A percentile compares a stretch with the other conserved stretches of the same genome.
Conservation (phyloP, 768 basidiomycete species). For the Pulveroboletus ravenelii region DNA sequence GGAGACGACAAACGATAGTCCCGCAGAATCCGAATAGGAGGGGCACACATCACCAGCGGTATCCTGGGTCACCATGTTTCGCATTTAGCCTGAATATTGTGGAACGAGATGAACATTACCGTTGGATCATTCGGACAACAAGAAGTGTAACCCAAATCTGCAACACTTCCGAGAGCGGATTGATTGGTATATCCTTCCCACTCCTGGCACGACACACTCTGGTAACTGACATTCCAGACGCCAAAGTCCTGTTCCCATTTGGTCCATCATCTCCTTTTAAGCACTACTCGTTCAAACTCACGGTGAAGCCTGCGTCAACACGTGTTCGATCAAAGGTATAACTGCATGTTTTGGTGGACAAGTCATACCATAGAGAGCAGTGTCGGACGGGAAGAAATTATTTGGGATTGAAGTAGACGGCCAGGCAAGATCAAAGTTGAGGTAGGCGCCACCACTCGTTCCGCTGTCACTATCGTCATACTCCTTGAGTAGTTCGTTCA, state of each 20-base stretch:
- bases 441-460: constrained; percentile 56
- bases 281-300: constrained; percentile 17
- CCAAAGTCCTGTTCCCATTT: constrained; percentile 63
- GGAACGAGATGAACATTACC: constrained; percentile 32
- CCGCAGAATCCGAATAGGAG: constrained; percentile 65
- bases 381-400: constrained; percentile 73
- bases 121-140: constrained; percentile 74
- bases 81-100: constrained; percentile 1
- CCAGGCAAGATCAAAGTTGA: constrained; percentile 82
- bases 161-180: constrained; percentile 65
- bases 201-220: constrained; percentile 55
- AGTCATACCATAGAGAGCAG: constrained; percentile 53
- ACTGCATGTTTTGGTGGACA: neutral
- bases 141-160: constrained; percentile 49
- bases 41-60: constrained; percentile 52
- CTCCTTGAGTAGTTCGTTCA: constrained; percentile 1
- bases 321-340: constrained; percentile 29
- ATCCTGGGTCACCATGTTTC: constrained; percentile 28
- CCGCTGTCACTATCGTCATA: neutral
- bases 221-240: constrained; percentile 78
- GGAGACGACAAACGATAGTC: constrained; percentile 48
- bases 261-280: neutral
- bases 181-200: constrained; percentile 62
- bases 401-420: constrained; percentile 67
- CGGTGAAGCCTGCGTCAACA: constrained; percentile 34